Evolutionary conservation across 1,284 basidiomycete species (phyloP), one percentile per base, ranked within the genome.

Genomic region (Cryptococcus deneoformans): DNA sequence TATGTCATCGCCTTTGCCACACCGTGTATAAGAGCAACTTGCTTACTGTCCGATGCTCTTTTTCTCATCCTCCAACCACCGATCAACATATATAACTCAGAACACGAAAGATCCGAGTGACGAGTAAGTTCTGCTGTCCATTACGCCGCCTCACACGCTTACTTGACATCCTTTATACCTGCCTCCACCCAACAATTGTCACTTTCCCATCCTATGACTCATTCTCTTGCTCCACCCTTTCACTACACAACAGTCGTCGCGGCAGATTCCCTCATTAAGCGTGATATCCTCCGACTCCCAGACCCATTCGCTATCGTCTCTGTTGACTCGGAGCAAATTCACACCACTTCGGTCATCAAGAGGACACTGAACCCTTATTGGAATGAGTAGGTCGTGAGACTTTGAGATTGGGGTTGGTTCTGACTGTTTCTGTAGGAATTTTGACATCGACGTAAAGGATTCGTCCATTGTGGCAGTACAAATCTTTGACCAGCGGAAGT

Each of bases 401-500:
- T 14, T 29, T 24, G 14, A 45, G 46, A 35, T 34, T 20, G 47
- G 11, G 16, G 14, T 29, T 29, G 29, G 6, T 45, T 36, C 52
- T 57, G 46, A 57, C 44, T 11, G 29, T 44, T 6, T 9, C 29
- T 37, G 38, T 39, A 70, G 69, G 79, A 88, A 87, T 69, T 93
- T 93, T 75, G 90, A 92, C 70, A 87, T 92, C 89, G 89, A 49
- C 49, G 76, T 72, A 14, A 90, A 88, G 75, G 92, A 95, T 70
- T 88, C 89, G 3, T 94, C 91, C 34, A 87, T 94, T 49, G 83
- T 97, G 46, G 89, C 90, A 4, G 90, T 97, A 3, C 93, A 97
- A 78, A 92, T 96, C 70, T 96, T 96, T 69, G 93, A 97, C 78
- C 93, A 96, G 79, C 87, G 91, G 77, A 96, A 95, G 79, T 96